These are phyloP conservation scores for Arabidopsis hybrid DNA, from an alignment of 441 rosid genomes.

Conservation along the genomic window DNA sequence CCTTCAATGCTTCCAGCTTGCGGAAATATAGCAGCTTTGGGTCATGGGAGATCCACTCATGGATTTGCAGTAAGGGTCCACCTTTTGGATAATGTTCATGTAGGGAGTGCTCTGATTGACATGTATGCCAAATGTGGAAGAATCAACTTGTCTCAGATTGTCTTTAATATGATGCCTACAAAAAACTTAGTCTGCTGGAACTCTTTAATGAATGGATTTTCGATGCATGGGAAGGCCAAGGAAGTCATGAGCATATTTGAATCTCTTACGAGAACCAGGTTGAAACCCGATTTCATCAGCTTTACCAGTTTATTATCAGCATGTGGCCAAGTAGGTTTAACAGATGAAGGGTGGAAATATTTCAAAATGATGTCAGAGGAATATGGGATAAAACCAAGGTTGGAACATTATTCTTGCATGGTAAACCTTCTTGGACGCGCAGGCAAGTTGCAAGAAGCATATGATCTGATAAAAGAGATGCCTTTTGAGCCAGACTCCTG, in stretches of 20 bases:
- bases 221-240: slow-evolving; percentile 65
- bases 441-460: slow-evolving; percentile 63
- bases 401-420: slow-evolving; percentile 76
- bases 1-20: slow-evolving; percentile 77
- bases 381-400: slow-evolving; percentile 56
- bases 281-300: slow-evolving; percentile 62
- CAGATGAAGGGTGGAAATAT: slow-evolving; percentile 57
- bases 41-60: slow-evolving; percentile 66
- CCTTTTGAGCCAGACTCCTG: slow-evolving; percentile 63
- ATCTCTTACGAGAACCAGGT: slow-evolving; percentile 52
- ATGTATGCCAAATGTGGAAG: slow-evolving; percentile 78
- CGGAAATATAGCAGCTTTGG: slow-evolving; percentile 67
- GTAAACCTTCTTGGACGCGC: slow-evolving; percentile 66
- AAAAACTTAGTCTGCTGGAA: slow-evolving; percentile 73
- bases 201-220: slow-evolving; percentile 65
- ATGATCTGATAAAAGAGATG: slow-evolving; percentile 57
- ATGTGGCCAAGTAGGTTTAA: slow-evolving; percentile 62
- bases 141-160: slow-evolving; percentile 52
- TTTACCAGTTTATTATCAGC: slow-evolving; percentile 64
- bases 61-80: slow-evolving; percentile 54
- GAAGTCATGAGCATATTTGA: slow-evolving; percentile 58
- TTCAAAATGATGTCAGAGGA: slow-evolving; percentile 55
- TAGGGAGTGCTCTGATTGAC: slow-evolving; percentile 68
- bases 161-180: slow-evolving; percentile 56
- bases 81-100: slow-evolving; percentile 54